These are phyloP conservation scores for Creolimax fragrantissima DNA, from an alignment of 78 protist genomes.

Conservation along the genomic window DNA sequence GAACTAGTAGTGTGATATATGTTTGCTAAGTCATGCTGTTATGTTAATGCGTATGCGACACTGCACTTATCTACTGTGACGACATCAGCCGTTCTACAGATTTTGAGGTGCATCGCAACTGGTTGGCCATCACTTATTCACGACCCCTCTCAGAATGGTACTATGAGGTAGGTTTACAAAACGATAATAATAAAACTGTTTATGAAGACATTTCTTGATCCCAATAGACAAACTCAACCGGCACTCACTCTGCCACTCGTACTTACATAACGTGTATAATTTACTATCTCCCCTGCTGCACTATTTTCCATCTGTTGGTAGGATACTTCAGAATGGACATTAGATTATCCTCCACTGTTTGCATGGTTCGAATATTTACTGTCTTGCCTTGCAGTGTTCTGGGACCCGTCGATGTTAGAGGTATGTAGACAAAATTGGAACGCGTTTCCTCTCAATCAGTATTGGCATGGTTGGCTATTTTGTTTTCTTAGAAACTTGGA, in stretches of 20 bases:
- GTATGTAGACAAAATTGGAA: background rate
- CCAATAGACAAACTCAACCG: background rate
- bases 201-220: background rate
- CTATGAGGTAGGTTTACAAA: slow-evolving; percentile 32
- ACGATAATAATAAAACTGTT: too few relatives aligned
- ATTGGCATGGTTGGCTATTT: too few relatives aligned
- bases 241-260: background rate
- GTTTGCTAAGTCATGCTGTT: background rate
- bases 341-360: slow-evolving; percentile 96
- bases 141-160: slow-evolving; percentile 79
- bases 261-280: background rate
- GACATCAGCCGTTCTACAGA: slow-evolving; percentile 45
- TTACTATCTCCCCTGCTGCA: too few relatives aligned
- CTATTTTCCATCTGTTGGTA: too few relatives aligned
- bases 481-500: too few relatives aligned
- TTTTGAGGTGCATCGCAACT: slow-evolving; percentile 93
- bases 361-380: slow-evolving; percentile 82
- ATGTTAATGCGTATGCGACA: background rate
- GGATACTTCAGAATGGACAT: slow-evolving; percentile 81
- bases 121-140: slow-evolving; percentile 90
- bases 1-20: background rate
- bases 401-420: slow-evolving; percentile 58
- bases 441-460: too few relatives aligned
- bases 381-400: slow-evolving; percentile 37
- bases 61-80: background rate